phyloP scores from a whole-genome alignment of 129 eudicot genomes.

The Pittosporum tobira region DNA sequence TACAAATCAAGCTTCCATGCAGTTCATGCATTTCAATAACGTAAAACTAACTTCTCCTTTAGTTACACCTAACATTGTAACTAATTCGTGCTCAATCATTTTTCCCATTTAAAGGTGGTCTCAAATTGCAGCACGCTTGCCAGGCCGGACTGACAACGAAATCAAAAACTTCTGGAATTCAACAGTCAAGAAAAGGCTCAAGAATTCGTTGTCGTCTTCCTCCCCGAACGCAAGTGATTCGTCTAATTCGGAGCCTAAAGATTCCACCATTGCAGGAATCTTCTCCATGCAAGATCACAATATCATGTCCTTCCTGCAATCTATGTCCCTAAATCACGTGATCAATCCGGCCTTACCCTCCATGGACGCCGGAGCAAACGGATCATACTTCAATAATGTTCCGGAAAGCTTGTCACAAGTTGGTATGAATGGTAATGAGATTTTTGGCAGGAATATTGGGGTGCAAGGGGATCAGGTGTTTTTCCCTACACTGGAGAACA shows the following conservation, averaged over 20 bases:
- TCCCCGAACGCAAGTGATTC: constrained; percentile 65
- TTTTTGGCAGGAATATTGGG: constrained; percentile 50
- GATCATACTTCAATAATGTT: constrained; percentile 29
- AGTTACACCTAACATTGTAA: background rate
- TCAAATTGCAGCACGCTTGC: constrained; percentile 78
- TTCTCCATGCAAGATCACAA: constrained; percentile 22
- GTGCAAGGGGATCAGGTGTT: constrained; percentile 41
- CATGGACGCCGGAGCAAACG: constrained; percentile 12
- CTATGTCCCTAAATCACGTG: constrained; percentile 36
- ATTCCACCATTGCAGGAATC: constrained; percentile 17
- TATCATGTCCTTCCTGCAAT: constrained; percentile 38
- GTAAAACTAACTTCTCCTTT: background rate
- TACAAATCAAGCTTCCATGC: constrained; percentile 39
- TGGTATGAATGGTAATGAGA: constrained; percentile 6
- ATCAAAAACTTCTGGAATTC: constrained; percentile 86
- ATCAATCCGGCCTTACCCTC: constrained; percentile 27
- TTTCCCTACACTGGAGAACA: constrained; percentile 48
- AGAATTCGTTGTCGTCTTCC: constrained; percentile 42
- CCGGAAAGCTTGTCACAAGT: constrained; percentile 24
- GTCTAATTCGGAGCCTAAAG: constrained; percentile 36
- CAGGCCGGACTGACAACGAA: constrained; percentile 85
- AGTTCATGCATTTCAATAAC: constrained; percentile 30
- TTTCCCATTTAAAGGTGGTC: constrained; percentile 53
- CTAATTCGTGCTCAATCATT: constrained; percentile 1
- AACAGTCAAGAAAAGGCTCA: constrained; percentile 66